Evolutionary conservation across 208 protist genomes (phyloP).

Genomic region (Strigomonas culicis): DNA sequence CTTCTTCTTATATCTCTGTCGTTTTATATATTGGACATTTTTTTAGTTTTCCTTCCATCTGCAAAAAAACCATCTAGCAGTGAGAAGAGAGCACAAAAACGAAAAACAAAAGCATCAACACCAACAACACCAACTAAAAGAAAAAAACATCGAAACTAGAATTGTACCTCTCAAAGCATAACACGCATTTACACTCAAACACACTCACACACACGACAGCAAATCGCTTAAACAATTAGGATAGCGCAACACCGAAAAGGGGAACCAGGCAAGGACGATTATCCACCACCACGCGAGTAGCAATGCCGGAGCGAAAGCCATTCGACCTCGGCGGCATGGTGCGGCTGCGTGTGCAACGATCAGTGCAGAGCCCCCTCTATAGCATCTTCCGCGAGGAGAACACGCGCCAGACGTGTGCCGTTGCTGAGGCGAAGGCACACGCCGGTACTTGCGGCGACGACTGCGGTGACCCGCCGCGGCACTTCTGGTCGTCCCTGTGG

Average conservation of each 20-base stretch:
- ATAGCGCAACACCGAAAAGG: not conserved
- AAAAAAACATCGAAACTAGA: no score
- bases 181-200: not conserved
- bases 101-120: not conserved
- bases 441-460: no score
- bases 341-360: slow-evolving; percentile 35
- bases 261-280: no score
- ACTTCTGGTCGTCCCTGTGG: slow-evolving; percentile 1
- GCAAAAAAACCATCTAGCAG: not conserved
- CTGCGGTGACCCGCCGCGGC: no score
- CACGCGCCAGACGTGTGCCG: slow-evolving; percentile 30
- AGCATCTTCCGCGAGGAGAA: slow-evolving; percentile 70
- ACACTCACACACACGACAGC: no score
- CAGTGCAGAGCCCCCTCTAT: slow-evolving; percentile 43
- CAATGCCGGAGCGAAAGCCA: not conserved
- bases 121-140: not conserved
- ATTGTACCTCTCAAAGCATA: not conserved
- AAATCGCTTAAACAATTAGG: not conserved
- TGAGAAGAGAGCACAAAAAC: not conserved
- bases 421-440: slow-evolving; percentile 21
- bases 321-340: slow-evolving; percentile 38
- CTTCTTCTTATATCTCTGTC: slow-evolving; percentile 1
- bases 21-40: not conserved
- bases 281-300: no score
- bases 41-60: not conserved